Evolutionary conservation across 768 basidiomycete genomes (phyloP).

Genomic region (Leccinum aurantiacum): DNA sequence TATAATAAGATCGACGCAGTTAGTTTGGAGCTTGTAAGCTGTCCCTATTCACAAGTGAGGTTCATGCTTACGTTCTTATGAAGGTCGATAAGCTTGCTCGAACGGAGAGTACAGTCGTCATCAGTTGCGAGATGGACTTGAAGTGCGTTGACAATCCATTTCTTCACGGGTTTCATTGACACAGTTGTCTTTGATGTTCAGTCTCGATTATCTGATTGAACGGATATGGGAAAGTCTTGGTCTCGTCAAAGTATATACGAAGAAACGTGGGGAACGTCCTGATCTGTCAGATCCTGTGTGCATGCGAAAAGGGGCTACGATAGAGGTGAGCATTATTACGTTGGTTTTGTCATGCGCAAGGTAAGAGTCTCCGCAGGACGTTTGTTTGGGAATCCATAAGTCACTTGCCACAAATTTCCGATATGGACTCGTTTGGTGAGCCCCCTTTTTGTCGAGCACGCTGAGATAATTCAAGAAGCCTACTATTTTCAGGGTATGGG

Average conservation of each 20-base stretch:
- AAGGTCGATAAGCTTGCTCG: constrained; percentile 77
- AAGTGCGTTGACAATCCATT: constrained; percentile 52
- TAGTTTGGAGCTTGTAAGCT: constrained; percentile 61
- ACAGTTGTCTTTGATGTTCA: constrained; percentile 26
- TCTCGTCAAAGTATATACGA: constrained; percentile 92
- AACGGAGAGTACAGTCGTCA: constrained; percentile 85
- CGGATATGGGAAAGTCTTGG: constrained; percentile 79
- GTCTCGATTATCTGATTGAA: constrained; percentile 72
- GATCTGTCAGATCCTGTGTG: constrained; percentile 91
- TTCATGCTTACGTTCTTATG: constrained; percentile 2
- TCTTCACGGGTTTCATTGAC: background rate
- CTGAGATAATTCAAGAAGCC: constrained; percentile 3
- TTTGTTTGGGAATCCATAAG: constrained; percentile 91
- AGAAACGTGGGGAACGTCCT: constrained; percentile 93
- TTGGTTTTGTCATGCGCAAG: background rate
- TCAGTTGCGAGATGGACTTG: constrained; percentile 92
- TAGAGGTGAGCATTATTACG: constrained; percentile 57
- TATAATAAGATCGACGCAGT: constrained; percentile 97
- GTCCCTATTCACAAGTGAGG: background rate
- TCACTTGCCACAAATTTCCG: constrained; percentile 89
- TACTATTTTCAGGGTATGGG: constrained; percentile 27
- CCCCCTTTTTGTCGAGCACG: constrained; percentile 4
- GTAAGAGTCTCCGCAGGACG: constrained; percentile 47
- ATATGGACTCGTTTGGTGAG: constrained; percentile 91
- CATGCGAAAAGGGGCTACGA: constrained; percentile 86